Conservation (phyloP, 106 monocot species). For the Gastrodia elata region DNA sequence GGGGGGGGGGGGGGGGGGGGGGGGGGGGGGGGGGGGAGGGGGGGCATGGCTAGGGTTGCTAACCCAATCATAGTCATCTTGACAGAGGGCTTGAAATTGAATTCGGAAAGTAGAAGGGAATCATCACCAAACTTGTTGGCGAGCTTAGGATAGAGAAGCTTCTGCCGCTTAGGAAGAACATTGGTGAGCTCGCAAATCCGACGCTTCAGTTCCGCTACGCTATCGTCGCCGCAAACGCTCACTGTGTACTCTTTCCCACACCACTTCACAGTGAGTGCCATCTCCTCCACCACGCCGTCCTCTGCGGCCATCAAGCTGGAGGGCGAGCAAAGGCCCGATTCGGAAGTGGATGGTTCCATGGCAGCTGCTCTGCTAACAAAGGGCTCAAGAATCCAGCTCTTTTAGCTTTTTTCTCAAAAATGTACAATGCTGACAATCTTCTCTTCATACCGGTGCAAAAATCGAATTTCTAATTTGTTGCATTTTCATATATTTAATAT, state of each 20-base stretch:
- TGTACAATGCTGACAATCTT: no score
- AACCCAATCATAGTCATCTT: conserved; percentile 99
- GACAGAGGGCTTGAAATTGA: conserved; percentile 62
- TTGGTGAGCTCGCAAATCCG: conserved; percentile 85
- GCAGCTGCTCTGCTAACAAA: not conserved
- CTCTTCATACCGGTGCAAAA: no score
- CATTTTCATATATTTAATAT: no score
- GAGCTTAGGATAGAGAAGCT: conserved; percentile 88
- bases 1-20: no score
- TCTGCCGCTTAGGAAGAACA: conserved; percentile 95
- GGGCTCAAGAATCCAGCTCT: no score
- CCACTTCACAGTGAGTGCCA: conserved; percentile 81
- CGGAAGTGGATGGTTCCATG: not conserved
- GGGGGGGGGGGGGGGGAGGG: no score
- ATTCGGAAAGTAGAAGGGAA: conserved; percentile 57
- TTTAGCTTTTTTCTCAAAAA: no score
- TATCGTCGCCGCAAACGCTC: conserved; percentile 83
- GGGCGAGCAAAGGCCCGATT: not conserved
- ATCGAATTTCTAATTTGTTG: no score
- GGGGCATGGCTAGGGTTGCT: not conserved
- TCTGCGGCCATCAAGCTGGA: conserved; percentile 7
- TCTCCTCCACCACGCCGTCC: conserved; percentile 66
- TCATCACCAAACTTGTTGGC: conserved; percentile 64
- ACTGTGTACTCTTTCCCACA: conserved; percentile 72
- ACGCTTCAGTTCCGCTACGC: conserved; percentile 79